These are phyloP conservation scores for Rhodofomes roseus DNA, from an alignment of 1,284 basidiomycete genomes.

Conservation along the genomic window DNA sequence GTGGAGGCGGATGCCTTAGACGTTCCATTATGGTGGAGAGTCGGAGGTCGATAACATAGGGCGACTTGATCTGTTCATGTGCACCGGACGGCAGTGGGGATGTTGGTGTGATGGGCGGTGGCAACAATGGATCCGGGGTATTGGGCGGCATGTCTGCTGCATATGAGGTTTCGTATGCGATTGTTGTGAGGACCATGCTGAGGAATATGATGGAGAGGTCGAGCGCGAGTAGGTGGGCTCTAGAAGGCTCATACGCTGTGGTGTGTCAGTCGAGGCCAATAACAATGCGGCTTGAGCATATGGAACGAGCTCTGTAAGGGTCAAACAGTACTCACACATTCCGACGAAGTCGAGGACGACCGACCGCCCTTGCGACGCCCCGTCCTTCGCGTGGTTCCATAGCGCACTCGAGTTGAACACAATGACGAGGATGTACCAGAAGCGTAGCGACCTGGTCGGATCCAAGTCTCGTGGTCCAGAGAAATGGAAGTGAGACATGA, in stretches of 20 bases:
- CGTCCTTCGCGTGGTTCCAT: conserved; percentile 54
- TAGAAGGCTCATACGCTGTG: conserved; percentile 57
- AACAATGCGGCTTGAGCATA: neutral
- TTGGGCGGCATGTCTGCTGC: conserved; percentile 29
- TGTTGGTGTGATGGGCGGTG: conserved; percentile 23
- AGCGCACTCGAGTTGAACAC: conserved; percentile 55
- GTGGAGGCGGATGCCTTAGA: conserved; percentile 48
- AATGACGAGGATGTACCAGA: conserved; percentile 57
- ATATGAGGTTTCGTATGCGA: conserved; percentile 60
- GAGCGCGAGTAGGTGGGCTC: conserved; percentile 55
- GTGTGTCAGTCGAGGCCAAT: neutral
- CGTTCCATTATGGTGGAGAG: conserved; percentile 48
- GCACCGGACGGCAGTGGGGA: conserved; percentile 13
- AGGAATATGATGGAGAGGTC: conserved; percentile 64
- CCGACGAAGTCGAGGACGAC: conserved; percentile 76
- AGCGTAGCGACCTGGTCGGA: conserved; percentile 53
- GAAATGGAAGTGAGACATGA: conserved; percentile 60
- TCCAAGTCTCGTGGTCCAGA: conserved; percentile 62
- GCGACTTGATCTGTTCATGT: conserved; percentile 27
- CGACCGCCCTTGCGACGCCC: conserved; percentile 48
- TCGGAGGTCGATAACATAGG: conserved; percentile 60
- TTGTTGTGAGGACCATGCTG: conserved; percentile 57
- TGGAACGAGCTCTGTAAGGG: neutral
- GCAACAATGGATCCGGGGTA: conserved; percentile 30
- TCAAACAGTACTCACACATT: conserved; percentile 47